Evolutionary conservation across 208 protist species (phyloP), one percentile per base, ranked within the genome.

Genomic region (Herpetomonas muscarum): DNA sequence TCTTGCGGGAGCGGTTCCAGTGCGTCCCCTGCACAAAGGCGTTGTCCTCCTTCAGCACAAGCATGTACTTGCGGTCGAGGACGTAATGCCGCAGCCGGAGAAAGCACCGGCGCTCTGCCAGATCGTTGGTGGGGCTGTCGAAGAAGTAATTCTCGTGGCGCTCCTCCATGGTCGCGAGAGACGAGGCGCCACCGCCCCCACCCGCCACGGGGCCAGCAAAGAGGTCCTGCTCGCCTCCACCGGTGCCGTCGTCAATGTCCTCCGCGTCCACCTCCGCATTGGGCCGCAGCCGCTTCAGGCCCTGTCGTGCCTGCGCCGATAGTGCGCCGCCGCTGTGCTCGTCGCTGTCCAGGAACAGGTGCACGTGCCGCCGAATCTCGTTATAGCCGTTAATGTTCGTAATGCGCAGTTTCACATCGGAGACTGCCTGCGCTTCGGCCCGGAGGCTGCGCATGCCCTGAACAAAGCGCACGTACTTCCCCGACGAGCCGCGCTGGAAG

Each of bases 131-230:
- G 0, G 64, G 48, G 24, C 67, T 55, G 67, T 93, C 85, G 28
- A 87, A 86, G 69, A 90, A 93, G 62, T 82, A 86, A 59, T 90
- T 76, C 31, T 90, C 73, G 22, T 84, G 73, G 34, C 59, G 69
- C 56, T 87, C 76, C 30, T 75, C 51, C 21, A 70, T 13, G n/a
- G n/a, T n/a, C n/a, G n/a, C n/a, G n/a, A n/a, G n/a, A n/a, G n/a
- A n/a, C n/a, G n/a, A n/a, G n/a, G n/a, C n/a, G n/a, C n/a, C n/a
- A n/a, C n/a, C n/a, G n/a, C n/a, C n/a, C n/a, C n/a, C n/a, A n/a
- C n/a, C n/a, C n/a, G n/a, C n/a, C n/a, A n/a, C n/a, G n/a, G n/a
- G n/a, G n/a, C n/a, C n/a, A n/a, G n/a, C n/a, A n/a, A n/a, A n/a
- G n/a, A n/a, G n/a, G n/a, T n/a, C n/a, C n/a, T n/a, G n/a, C n/a